Evolutionary conservation across 768 basidiomycete genomes (phyloP), one percentile per base, ranked within the genome.

Genomic region (Inosperma sp.): DNA sequence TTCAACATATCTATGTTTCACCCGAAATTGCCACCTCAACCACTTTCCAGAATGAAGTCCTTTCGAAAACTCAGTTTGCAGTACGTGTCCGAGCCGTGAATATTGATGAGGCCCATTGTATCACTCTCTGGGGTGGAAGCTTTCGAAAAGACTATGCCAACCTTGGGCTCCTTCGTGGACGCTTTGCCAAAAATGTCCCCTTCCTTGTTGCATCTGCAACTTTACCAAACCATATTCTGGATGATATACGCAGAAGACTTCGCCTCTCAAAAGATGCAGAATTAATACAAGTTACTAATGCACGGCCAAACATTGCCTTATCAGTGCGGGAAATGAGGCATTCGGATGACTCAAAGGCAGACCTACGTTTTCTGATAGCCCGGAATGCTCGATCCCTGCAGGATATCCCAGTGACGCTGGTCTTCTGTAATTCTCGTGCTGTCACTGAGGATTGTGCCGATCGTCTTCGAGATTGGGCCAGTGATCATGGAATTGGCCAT

Each of bases 261-360:
- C 23, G 30, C 2, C 51, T 64, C 4, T 1, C 42, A 7, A 49
- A 42, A 6, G 49, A 59, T 33, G 45, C 33, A 1, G 30, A 48
- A 12, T 36, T 48, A 2, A 40, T 62, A 13, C 14, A n/a, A 0
- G 27, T 62, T 0, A 48, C 58, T 3, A 64, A 64, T 52, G 58
- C 33, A 1, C 55, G 62, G 1, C 63, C 62, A 3, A 67, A 67
- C 54, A 43, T 67, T 49, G 60, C 63, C 3, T 54, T 67, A 31
- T 29, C 27, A n/a, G n/a, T n/a, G n/a, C n/a, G n/a, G n/a, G n/a
- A n/a, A n/a, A 60, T 62, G 45, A 34, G 55, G 26, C 57, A 51
- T 29, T 37, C 54, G 9, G 49, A 55, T 5, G 53, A 56, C 25
- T 56, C 58, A 7, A 62, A 56, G 29, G 59, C 57, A 6, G 60